phyloP scores from a whole-genome alignment of 129 eudicot species.

The Oenanthe sinensis region DNA sequence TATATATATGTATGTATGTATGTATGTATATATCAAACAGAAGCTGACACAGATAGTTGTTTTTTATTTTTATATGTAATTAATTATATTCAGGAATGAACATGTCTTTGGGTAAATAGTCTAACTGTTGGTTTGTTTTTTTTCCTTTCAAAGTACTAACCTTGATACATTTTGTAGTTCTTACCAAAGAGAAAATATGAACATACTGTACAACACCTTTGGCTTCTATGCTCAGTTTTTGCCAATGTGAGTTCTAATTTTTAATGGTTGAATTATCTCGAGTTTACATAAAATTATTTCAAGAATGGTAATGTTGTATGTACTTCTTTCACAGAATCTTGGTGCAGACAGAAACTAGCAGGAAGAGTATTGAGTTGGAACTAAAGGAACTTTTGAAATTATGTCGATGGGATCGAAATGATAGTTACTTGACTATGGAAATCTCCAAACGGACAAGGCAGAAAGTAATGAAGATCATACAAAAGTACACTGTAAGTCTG shows the following conservation, averaged over 20 bases:
- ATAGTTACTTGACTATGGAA: constrained; percentile 48
- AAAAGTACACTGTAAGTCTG: constrained; percentile 69
- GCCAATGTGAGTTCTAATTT: constrained; percentile 41
- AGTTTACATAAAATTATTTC: background rate
- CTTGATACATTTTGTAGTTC: constrained; percentile 34
- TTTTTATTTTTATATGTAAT: background rate
- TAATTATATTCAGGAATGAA: background rate
- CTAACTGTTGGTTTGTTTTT: background rate
- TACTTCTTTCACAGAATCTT: constrained; percentile 33
- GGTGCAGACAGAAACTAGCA: constrained; percentile 42
- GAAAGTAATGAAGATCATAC: constrained; percentile 61
- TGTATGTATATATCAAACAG: too few species aligned
- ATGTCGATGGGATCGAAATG: constrained; percentile 65
- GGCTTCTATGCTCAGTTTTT: constrained; percentile 76
- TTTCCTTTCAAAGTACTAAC: background rate
- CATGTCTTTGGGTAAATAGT: background rate
- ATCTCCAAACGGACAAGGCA: constrained; percentile 53
- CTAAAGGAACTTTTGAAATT: constrained; percentile 54
- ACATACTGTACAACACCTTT: constrained; percentile 69
- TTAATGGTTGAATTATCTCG: background rate
- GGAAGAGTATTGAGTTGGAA: constrained; percentile 55
- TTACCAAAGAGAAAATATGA: constrained; percentile 47
- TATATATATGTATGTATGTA: too few species aligned
- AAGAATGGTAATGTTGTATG: background rate
- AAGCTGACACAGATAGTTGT: background rate